Evolutionary conservation across 306 rosid genomes (phyloP), one percentile per base, ranked within the genome.

Genomic region (Sicyos edulis): DNA sequence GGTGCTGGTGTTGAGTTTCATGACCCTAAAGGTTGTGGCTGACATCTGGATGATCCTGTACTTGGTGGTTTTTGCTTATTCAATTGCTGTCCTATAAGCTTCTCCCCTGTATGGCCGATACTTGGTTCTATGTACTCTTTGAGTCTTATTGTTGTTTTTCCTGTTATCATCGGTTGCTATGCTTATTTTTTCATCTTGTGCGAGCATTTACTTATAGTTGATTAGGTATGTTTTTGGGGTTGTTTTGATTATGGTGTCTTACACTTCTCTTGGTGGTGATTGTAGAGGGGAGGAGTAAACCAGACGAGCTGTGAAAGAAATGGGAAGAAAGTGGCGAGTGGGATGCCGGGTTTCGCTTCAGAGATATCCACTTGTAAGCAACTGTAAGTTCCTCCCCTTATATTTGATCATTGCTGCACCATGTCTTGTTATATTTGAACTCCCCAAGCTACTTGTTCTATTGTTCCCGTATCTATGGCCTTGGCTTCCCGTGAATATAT

Each of bases 241-340:
- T 26, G 19, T 47, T 67, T 67, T 47, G 72, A 44, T 11, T 47
- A 21, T 67, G 56, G 7, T 45, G 20, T 67, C 37, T 47, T 5
- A 12, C 54, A 44, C 71, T 19, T 11, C 8, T 65, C 32, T 42
- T 44, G 54, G 50, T 47, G 56, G 47, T 13, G 20, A 19, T 67
- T 21, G 19, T 21, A 45, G 72, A 45, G 72, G 72, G 56, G 47
- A 42, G 42, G 40, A 67, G 40, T 42, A 52, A 11, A 19, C 55
- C 40, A 47, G 54, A 34, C 42, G 12, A 22, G 37, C 21, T 67
- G 72, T 6, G 72, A 15, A 45, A 67, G 72, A 67, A 21, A 67
- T 47, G 72, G 47, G 56, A 47, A 67, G 55, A 67, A 67, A 47
- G 55, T 67, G 72, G 55, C 54, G 52, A 13, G 56, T 16, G 56